phyloP scores from a whole-genome alignment of 1,284 basidiomycete species.

The Kwoniella shivajii region DNA sequence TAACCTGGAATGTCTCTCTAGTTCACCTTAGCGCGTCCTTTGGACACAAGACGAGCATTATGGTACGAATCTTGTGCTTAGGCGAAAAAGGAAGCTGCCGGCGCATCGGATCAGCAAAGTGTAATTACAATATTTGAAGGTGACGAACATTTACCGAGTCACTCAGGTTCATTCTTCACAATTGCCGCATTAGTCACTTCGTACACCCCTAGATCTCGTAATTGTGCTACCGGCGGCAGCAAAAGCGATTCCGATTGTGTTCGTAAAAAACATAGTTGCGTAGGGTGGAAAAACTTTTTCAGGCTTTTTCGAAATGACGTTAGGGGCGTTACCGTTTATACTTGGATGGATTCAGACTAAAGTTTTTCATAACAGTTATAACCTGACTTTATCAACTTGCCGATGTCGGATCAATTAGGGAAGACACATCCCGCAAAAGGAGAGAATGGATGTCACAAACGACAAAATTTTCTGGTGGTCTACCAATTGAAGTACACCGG shows the following conservation, averaged over 20 bases:
- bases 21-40: too few species aligned
- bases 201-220: too few species aligned
- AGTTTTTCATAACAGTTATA: background rate
- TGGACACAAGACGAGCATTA: too few species aligned
- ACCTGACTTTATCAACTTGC: background rate
- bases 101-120: too few species aligned
- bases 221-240: background rate
- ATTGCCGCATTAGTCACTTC: too few species aligned
- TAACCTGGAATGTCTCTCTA: too few species aligned
- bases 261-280: too few species aligned
- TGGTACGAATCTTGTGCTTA: too few species aligned
- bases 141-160: too few species aligned
- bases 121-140: too few species aligned
- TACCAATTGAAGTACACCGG: background rate
- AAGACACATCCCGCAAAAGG: background rate
- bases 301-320: constrained; percentile 4
- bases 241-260: background rate
- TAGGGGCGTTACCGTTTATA: background rate
- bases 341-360: background rate
- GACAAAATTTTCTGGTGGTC: background rate
- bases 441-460: background rate
- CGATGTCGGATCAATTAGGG: constrained; percentile 3
- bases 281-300: background rate
- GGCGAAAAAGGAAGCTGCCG: too few species aligned
- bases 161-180: too few species aligned